These are phyloP conservation scores for Curvularia eragrostidis DNA, from an alignment of 2,329 filamentous ascomycete species.

Conservation along the genomic window DNA sequence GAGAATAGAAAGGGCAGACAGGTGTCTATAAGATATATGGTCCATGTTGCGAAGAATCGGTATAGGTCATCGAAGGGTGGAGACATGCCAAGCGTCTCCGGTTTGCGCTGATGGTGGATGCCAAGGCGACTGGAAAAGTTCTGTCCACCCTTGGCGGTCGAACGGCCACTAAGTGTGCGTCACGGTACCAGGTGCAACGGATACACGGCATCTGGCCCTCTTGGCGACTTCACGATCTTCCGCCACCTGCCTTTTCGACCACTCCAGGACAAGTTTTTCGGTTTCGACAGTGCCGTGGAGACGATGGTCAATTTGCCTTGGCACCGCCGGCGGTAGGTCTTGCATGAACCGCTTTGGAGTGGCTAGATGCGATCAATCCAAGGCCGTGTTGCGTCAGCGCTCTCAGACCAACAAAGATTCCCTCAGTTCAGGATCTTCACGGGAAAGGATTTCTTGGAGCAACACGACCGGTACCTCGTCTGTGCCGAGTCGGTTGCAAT, in stretches of 20 bases:
- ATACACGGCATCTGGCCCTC: constrained; percentile 10
- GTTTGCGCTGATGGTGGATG: constrained; percentile 7
- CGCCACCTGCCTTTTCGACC: constrained; percentile 6
- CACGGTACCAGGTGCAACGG: constrained; percentile 2
- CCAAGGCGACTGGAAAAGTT: constrained; percentile 7
- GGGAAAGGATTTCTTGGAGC: neutral
- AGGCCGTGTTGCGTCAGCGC: neutral
- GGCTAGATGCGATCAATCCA: neutral
- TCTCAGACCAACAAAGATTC: neutral
- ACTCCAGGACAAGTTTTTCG: neutral
- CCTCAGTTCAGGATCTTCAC: neutral
- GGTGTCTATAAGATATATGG: constrained; percentile 2
- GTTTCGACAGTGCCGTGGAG: neutral
- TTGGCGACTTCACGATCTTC: constrained; percentile 7
- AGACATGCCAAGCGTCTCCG: constrained; percentile 8
- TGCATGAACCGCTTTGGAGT: neutral
- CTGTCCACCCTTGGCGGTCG: constrained; percentile 11
- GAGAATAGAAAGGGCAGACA: neutral
- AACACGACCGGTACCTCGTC: neutral
- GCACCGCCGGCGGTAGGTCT: neutral
- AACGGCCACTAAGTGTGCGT: constrained; percentile 10
- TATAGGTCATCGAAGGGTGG: constrained; percentile 4
- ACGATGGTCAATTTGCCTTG: constrained; percentile 4
- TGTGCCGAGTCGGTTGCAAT: neutral
- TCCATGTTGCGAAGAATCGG: constrained; percentile 8